Evolutionary conservation across 495 filamentous ascomycete genomes (phyloP).

Genomic region (Talaromyces thailandensis): DNA sequence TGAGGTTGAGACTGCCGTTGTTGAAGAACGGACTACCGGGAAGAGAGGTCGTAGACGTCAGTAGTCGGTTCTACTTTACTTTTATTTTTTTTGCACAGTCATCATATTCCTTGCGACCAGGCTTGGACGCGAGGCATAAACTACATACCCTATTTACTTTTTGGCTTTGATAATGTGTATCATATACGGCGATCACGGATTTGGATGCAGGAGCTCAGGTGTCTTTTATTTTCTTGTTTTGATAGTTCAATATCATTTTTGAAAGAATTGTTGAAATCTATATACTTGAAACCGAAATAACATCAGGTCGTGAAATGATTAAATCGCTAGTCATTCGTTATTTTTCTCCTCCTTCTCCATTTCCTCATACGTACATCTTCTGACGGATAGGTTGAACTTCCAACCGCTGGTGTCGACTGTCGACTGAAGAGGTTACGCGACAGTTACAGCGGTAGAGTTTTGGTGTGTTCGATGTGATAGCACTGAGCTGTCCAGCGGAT

Average conservation of each 20-base stretch:
- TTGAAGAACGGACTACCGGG: slow-evolving; percentile 68
- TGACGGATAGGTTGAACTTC: background rate
- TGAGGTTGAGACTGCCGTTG: slow-evolving; percentile 59
- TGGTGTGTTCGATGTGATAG: background rate
- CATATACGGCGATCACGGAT: background rate
- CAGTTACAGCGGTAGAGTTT: background rate
- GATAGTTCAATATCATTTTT: background rate
- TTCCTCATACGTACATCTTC: background rate
- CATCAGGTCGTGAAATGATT: background rate
- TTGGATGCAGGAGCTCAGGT: background rate
- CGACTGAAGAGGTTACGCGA: background rate
- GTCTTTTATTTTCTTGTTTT: background rate
- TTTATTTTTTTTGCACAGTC: background rate
- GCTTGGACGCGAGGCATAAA: background rate
- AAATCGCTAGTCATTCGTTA: background rate
- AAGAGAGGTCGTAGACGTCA: slow-evolving; percentile 41
- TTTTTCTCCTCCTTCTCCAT: background rate
- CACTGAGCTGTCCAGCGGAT: background rate
- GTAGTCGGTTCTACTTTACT: slow-evolving; percentile 9
- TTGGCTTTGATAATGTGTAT: background rate
- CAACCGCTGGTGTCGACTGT: background rate
- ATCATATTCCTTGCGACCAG: background rate
- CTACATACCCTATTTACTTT: background rate
- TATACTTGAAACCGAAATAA: background rate
- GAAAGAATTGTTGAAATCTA: background rate